phyloP scores from a whole-genome alignment of 306 rosid species.

The Sindora glabra region DNA sequence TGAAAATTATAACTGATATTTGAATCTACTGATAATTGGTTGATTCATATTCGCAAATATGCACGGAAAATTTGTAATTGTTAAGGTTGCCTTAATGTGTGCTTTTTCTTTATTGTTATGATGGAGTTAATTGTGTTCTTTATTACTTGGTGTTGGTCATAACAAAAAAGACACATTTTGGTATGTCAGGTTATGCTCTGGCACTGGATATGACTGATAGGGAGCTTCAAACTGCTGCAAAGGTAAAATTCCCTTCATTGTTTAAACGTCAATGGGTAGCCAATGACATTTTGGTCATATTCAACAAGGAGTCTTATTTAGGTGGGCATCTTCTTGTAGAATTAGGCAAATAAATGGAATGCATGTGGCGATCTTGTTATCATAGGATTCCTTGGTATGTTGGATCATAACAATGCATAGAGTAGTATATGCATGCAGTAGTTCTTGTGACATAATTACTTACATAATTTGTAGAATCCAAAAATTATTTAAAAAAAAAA shows the following conservation, averaged over 20 bases:
- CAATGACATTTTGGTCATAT: not conserved
- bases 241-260: slow-evolving; percentile 33
- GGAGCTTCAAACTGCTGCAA: slow-evolving; percentile 78
- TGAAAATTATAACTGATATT: too few species aligned
- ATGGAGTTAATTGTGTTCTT: not conserved
- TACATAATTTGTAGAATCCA: too few species aligned
- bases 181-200: slow-evolving; percentile 72
- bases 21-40: too few species aligned
- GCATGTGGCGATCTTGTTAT: too few species aligned
- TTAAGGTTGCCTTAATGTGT: not conserved
- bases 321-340: not conserved
- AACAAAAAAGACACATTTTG: slow-evolving; percentile 1
- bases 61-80: too few species aligned
- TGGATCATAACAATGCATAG: too few species aligned
- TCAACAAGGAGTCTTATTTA: not conserved
- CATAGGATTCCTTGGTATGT: too few species aligned
- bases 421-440: too few species aligned
- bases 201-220: slow-evolving; percentile 97
- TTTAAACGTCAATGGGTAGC: not conserved
- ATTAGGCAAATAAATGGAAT: not conserved
- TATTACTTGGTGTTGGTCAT: not conserved
- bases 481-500: too few species aligned
- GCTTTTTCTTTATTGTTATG: not conserved
- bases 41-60: not conserved
- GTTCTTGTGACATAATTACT: too few species aligned